Base-by-base conservation (phyloP, 2,329 filamentous ascomycete species). In the Phialophora chinensis region DNA sequence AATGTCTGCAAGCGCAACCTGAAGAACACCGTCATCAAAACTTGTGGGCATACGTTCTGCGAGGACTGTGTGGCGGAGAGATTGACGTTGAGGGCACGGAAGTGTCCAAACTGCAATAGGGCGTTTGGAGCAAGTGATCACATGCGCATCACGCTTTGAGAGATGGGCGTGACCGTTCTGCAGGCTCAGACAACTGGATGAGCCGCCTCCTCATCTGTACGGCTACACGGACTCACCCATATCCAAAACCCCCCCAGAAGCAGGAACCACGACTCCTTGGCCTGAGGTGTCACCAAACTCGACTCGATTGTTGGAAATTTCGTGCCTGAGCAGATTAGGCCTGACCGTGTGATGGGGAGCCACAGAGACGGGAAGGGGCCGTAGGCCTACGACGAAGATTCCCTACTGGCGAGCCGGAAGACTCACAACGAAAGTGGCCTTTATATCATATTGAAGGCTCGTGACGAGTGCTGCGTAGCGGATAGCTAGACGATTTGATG, bases 21-120 rank as follows among this genome's bases (percentile, higher is more conserved):
- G 82, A 98, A 98, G 79, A 92, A 98, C 75, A 96, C 93, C 0
- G 90, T 90, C 10, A 86, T 99, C 77, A 96, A 95, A 80, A 93
- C 91, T 0, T 99, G 95, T 77, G 95, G 95, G 1, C 95, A 99
- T 78, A 87, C 96, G 57, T 97, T 98, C 79, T 99, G 95, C 85
- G 89, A 90, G 75, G 86, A 88, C 56, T 99, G 95, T 76, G 91
- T 98, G 27, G 92, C 97, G 71, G 91, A 96, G 74, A 89, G 95
- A 65, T 88, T 97, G 68, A 88, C 88, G 54, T 96, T 95, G 75
- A 91, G 95, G 42, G 93, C 94, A 81, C 87, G 95, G 72, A 98
- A 98, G 79, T 99, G 95, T 75, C 95, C 95, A 2, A 94, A 92
- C 73, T 99, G 96, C 83, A 92, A 91, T 74, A 91, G 91, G 79